Percentiles rank a stretch among this genome's conserved stretches.
phyloP scores from a whole-genome alignment of 805 yeast genomes.

The Candida germanica region DNA sequence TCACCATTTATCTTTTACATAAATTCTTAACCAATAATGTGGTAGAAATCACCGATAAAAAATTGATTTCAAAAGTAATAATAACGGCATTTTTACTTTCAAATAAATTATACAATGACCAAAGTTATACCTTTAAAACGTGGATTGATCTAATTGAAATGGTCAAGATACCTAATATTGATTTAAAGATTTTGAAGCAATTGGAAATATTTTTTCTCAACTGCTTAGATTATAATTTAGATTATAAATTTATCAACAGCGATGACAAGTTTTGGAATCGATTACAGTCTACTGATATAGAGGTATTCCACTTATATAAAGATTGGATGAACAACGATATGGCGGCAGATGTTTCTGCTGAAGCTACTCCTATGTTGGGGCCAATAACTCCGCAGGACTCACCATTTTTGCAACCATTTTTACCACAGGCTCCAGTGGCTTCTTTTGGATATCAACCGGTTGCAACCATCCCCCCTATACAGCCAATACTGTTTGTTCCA shows the following conservation, averaged over 20 bases:
- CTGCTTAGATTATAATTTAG: conserved; percentile 25
- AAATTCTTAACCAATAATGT: conserved; percentile 10
- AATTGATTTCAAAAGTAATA: conserved; percentile 20
- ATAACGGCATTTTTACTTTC: conserved; percentile 26
- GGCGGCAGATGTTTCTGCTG: background rate
- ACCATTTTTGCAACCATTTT: conserved; percentile 2
- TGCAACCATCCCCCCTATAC: background rate
- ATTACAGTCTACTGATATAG: conserved; percentile 5
- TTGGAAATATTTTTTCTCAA: conserved; percentile 28
- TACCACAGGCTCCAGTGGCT: too few relatives aligned
- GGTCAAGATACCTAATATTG: conserved; percentile 16
- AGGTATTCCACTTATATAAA: conserved; percentile 3
- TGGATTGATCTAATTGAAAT: conserved; percentile 35
- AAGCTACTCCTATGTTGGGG: conserved; percentile 3
- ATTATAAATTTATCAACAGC: conserved; percentile 18
- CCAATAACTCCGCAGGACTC: conserved; percentile 12
- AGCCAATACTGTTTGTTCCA: too few relatives aligned
- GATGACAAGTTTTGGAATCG: conserved; percentile 24
- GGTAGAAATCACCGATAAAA: conserved; percentile 8
- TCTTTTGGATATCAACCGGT: conserved; percentile 1
- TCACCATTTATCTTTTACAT: conserved; percentile 9
- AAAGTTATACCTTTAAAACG: conserved; percentile 48
- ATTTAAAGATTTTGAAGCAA: conserved; percentile 23
- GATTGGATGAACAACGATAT: conserved; percentile 1
- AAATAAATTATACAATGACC: conserved; percentile 48